Conservation (phyloP, 2,329 filamentous ascomycete genomes). For the Aspergillus caelatus region DNA sequence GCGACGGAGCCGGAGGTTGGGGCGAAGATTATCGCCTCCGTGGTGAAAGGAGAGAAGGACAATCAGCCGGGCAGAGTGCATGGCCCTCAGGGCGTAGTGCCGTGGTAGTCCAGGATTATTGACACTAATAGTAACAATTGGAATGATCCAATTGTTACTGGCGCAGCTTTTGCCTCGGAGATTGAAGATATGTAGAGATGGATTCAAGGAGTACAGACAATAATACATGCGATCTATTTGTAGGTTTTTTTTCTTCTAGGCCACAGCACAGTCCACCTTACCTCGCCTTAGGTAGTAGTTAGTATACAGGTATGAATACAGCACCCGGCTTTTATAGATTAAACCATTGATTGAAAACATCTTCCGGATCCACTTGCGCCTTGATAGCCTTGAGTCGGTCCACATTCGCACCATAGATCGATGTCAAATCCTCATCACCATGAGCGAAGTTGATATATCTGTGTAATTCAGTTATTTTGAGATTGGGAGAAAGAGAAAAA, state of each 20-base stretch:
- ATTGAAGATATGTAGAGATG: background rate
- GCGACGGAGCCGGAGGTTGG: background rate
- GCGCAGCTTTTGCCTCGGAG: background rate
- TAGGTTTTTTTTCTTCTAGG: background rate
- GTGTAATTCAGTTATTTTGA: background rate
- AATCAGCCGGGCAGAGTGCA: background rate
- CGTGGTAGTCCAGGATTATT: background rate
- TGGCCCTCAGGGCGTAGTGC: background rate
- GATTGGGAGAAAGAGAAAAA: background rate
- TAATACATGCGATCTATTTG: background rate
- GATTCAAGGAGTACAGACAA: background rate
- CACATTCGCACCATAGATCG: constrained; percentile 8
- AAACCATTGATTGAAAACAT: background rate
- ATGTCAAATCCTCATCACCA: background rate
- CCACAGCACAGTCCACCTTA: background rate
- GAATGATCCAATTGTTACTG: background rate
- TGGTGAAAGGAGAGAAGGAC: background rate
- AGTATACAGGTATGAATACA: background rate
- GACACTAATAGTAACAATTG: background rate
- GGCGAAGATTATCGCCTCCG: background rate
- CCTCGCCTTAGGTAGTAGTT: background rate
- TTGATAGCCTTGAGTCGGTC: constrained; percentile 6
- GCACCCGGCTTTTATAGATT: background rate
- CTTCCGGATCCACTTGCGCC: background rate
- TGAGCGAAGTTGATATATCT: background rate